A percentile compares a stretch with the other conserved stretches of the same genome.
Evolutionary conservation across 2,329 filamentous ascomycete genomes (phyloP).

Genomic region (Trichoderma arundinaceum): DNA sequence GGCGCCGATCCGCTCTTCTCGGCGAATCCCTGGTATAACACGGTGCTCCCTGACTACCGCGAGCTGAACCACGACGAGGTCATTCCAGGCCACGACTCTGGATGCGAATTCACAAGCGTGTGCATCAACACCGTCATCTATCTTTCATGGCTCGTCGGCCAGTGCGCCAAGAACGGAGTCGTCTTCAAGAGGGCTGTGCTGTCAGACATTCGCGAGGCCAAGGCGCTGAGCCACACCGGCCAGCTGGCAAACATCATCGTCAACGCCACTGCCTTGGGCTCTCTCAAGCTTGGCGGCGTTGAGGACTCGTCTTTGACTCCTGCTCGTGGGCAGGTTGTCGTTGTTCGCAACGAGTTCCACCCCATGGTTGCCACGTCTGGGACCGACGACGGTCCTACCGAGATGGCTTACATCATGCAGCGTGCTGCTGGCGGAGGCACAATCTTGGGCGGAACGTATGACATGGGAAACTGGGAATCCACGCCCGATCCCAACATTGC

Average conservation of each 20-base stretch:
- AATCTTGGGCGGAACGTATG: constrained; percentile 83
- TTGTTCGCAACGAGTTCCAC: constrained; percentile 79
- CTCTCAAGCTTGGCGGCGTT: constrained; percentile 80
- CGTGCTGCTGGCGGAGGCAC: constrained; percentile 81
- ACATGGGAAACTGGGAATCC: constrained; percentile 79
- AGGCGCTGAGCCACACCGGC: constrained; percentile 56
- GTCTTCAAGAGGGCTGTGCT: constrained; percentile 67
- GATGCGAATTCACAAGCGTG: constrained; percentile 78
- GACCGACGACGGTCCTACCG: constrained; percentile 73
- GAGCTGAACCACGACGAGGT: constrained; percentile 64
- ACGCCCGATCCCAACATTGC: constrained; percentile 81
- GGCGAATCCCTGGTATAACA: constrained; percentile 74
- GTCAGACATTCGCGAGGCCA: constrained; percentile 74
- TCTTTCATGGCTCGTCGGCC: constrained; percentile 80
- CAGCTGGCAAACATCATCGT: constrained; percentile 71
- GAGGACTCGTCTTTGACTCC: constrained; percentile 75
- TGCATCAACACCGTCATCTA: constrained; percentile 93
- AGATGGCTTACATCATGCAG: constrained; percentile 82
- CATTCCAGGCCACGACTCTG: constrained; percentile 69
- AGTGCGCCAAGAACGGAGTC: constrained; percentile 77
- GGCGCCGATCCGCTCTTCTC: constrained; percentile 65
- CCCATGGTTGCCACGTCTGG: constrained; percentile 74
- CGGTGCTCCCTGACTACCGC: constrained; percentile 73
- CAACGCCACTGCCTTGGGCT: constrained; percentile 83
- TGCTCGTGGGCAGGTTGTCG: constrained; percentile 79